phyloP scores from a whole-genome alignment of 1,284 basidiomycete genomes.

The Schizophyllum amplum region DNA sequence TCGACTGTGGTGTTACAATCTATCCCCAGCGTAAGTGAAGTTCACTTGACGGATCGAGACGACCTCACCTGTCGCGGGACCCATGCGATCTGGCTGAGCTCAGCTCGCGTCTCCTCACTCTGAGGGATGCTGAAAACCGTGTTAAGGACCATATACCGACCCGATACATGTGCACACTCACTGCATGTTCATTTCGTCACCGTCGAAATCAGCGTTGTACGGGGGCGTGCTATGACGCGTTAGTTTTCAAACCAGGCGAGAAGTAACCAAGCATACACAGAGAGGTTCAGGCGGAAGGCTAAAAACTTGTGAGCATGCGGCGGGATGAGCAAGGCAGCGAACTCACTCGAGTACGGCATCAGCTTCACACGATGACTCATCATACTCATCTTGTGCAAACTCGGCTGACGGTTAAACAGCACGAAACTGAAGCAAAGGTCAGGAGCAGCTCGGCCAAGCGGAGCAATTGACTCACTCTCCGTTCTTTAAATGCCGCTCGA shows the following conservation, averaged over 20 bases:
- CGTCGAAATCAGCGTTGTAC: constrained; percentile 98
- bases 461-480: constrained; percentile 71
- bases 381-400: constrained; percentile 99
- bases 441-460: neutral
- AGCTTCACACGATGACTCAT: constrained; percentile 98
- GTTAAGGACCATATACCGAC: constrained; percentile 2
- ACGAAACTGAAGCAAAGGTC: constrained; percentile 57
- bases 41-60: neutral
- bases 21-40: constrained; percentile 24
- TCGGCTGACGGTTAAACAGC: constrained; percentile 97
- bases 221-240: no score
- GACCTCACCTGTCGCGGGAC: constrained; percentile 86
- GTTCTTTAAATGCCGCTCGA: constrained; percentile 95
- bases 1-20: constrained; percentile 99
- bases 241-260: no score
- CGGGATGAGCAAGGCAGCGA: neutral
- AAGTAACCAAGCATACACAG: no score
- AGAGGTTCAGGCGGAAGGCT: constrained; percentile 96
- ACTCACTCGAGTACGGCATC: constrained; percentile 97
- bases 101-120: constrained; percentile 97
- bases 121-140: constrained; percentile 74
- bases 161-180: constrained; percentile 37
- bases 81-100: constrained; percentile 97
- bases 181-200: constrained; percentile 99
- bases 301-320: no score